Base-by-base conservation (phyloP, 371 early-diverging fungal species). In the Mucor indicus region DNA sequence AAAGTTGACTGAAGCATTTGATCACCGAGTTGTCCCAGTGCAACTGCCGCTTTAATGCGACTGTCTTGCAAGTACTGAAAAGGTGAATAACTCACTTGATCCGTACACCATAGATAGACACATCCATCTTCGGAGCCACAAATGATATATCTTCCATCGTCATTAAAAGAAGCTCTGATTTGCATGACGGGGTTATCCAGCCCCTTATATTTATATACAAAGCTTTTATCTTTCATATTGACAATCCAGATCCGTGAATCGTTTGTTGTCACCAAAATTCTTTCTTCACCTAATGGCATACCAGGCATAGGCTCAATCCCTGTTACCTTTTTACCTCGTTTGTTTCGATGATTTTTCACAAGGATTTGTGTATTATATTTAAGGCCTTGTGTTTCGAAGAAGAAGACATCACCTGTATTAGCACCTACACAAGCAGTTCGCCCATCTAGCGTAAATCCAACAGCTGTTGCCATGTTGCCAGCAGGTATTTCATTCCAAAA, bases 231-330 rank as follows among this genome's bases (percentile, higher is more conserved):
- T 2, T 78, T 63, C 42, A 90, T 62, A 49, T 88, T 82, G 48
- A 85, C 84, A 46, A 93, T 59, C 40, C 95, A 79, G 20, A 94
- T 65, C 1, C 83, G 67, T 3, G 92, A 91, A 64, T 95, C 95
- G 48, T 87, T 90, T 29, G 87, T 84, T 1, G 91, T 86, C 4
- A 92, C 81, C 1, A 92, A 58, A 8, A 89, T 55, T 33, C 71
- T 67, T 12, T 74, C 73, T 32, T 76, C 72, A 45, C 79, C 73
- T 31, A 71, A 37, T 41, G 68, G 44, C 50, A 75, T 52, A 25
- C 68, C 60, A 13, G 80, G 83, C 62, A 84, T 67, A 1, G 73
- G 54, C 23, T 86, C 79, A 48, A 89, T 86, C 3, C 87, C 84
- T 6, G 87, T 89, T 42, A 92, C 88, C 57, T 92, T 89, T 38